phyloP scores from a whole-genome alignment of 2,329 filamentous ascomycete genomes.

The Bisporella sp. region DNA sequence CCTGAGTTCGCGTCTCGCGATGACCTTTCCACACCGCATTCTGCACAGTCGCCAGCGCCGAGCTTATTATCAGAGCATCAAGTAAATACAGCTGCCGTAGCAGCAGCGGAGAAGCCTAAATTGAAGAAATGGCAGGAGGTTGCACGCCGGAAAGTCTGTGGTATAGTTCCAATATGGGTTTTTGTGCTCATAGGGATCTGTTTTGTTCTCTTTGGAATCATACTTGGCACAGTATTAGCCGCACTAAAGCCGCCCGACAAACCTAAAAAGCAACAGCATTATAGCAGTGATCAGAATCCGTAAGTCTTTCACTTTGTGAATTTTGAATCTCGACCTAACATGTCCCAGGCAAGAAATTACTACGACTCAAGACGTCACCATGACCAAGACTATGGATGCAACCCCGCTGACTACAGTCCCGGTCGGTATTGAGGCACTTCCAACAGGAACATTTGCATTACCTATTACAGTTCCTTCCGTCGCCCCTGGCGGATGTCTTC shows the following conservation, averaged over 20 bases:
- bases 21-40: slow-evolving; percentile 42
- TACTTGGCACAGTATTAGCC: slow-evolving; percentile 39
- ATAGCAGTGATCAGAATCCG: slow-evolving; percentile 5
- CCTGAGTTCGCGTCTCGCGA: slow-evolving; percentile 56
- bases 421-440: slow-evolving; percentile 42
- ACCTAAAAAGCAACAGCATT: slow-evolving; percentile 2
- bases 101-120: slow-evolving; percentile 39
- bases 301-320: slow-evolving; percentile 10
- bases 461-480: slow-evolving; percentile 42
- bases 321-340: not conserved
- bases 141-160: slow-evolving; percentile 49
- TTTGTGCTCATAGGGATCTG: slow-evolving; percentile 45
- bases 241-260: not conserved
- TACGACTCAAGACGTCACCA: slow-evolving; percentile 10
- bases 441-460: slow-evolving; percentile 49
- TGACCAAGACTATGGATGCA: slow-evolving; percentile 40
- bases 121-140: slow-evolving; percentile 44
- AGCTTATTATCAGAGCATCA: slow-evolving; percentile 47
- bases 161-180: slow-evolving; percentile 56
- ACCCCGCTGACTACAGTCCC: slow-evolving; percentile 44
- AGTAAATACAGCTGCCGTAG: slow-evolving; percentile 43
- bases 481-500: slow-evolving; percentile 49
- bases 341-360: slow-evolving; percentile 11
- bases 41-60: slow-evolving; percentile 41
- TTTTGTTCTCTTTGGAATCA: slow-evolving; percentile 50